Conservation (phyloP, 768 basidiomycete genomes). For the Pleurotus tuoliensis region DNA sequence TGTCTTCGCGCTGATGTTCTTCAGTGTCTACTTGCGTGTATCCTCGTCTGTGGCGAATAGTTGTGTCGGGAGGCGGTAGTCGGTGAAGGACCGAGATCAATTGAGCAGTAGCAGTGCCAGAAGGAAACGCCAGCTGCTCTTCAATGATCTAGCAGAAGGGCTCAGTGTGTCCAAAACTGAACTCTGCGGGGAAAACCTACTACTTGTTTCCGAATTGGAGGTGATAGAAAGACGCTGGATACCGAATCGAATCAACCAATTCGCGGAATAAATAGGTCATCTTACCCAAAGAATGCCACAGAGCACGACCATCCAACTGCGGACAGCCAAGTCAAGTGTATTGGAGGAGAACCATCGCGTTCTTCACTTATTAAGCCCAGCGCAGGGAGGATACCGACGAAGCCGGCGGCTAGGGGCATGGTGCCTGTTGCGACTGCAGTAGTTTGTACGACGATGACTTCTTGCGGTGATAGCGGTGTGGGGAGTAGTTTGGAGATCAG, state of each 20-base stretch:
- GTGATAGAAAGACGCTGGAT: slow-evolving; percentile 86
- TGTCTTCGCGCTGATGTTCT: slow-evolving; percentile 22
- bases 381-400: slow-evolving; percentile 93
- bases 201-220: slow-evolving; percentile 92
- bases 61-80: slow-evolving; percentile 61
- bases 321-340: slow-evolving; percentile 68
- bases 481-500: slow-evolving; percentile 75
- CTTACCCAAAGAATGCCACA: slow-evolving; percentile 88
- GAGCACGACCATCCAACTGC: slow-evolving; percentile 86
- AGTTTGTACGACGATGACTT: slow-evolving; percentile 92
- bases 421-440: slow-evolving; percentile 92
- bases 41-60: slow-evolving; percentile 50
- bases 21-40: slow-evolving; percentile 44
- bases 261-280: slow-evolving; percentile 1
- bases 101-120: slow-evolving; percentile 94
- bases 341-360: slow-evolving; percentile 72
- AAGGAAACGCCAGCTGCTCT: slow-evolving; percentile 91
- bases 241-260: slow-evolving; percentile 4
- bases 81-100: slow-evolving; percentile 87
- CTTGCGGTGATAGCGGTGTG: slow-evolving; percentile 78
- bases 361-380: slow-evolving; percentile 71
- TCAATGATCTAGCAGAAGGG: slow-evolving; percentile 67
- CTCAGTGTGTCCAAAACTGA: no score
- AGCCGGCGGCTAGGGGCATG: slow-evolving; percentile 82
- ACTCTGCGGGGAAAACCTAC: slow-evolving; percentile 37